Base-by-base conservation (phyloP, 2,329 filamentous ascomycete genomes). In the Ascochyta koolunga region DNA sequence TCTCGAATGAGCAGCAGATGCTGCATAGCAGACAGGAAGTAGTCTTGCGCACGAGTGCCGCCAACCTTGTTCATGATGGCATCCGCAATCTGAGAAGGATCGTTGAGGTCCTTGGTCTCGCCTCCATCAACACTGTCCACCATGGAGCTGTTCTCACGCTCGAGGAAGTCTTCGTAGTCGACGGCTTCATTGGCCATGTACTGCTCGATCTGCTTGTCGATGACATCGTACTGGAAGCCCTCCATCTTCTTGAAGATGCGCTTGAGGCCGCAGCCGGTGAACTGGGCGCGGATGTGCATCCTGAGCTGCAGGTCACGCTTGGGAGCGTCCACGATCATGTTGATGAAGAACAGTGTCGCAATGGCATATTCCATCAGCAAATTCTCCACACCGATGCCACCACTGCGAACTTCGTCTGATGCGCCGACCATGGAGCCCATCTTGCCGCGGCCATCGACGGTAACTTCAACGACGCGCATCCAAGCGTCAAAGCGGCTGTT, bases 381-480 rank as follows among this genome's bases (percentile, higher is more conserved):
- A 76, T 98, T 98, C 83, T 99, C 95, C 88, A 98, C 96, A 73
- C 95, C 95, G 69, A 97, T 96, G 61, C 95, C 95, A 61, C 95
- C 95, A 68, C 90, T 96, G 65, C 95, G 89, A 54, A 96, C 88
- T 78, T 99, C 95, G 69, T 98, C 95, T 69, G 92, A 97, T 27
- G 95, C 95, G 61, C 95, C 95, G 24, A 99, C 95, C 66, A 98
- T 81, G 78, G 93, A 97, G 67, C 95, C 95, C 92, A 99, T 97
- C 83, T 98, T 99, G 67, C 95, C 95, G 69, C 95, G 89, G 33
- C 95, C 95, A 76, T 98, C 95, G 60, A 97, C 87, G 1, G 93
- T 98, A 65, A 98, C 93, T 77, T 98, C 95, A 36, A 98, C 93
- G 56, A 97, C 89, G 55, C 95, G 91, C 91, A 99, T 96, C 95